Evolutionary conservation across 208 protist genomes (phyloP).

Genomic region (Acanthamoeba royreba): DNA sequence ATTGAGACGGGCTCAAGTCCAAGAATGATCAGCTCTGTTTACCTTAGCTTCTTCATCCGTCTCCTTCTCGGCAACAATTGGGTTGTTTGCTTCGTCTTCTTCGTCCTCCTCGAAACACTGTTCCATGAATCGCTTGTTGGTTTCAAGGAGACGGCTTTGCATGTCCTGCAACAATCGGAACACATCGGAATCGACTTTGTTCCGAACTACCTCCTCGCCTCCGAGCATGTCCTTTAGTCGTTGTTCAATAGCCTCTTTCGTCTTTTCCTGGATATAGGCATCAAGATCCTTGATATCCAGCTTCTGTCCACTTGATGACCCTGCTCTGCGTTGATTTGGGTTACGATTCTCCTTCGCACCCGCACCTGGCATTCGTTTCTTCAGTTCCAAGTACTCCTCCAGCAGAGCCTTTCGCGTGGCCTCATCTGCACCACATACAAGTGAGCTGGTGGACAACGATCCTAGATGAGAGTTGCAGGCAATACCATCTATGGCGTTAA

Average conservation of each 20-base stretch:
- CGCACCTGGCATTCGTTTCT: background rate
- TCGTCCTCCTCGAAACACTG: background rate
- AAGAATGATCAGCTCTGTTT: background rate
- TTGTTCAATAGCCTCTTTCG: background rate
- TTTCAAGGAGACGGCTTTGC: background rate
- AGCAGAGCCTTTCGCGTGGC: background rate
- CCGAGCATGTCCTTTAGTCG: background rate
- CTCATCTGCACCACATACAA: too few species aligned
- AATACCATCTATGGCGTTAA: background rate
- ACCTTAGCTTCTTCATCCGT: background rate
- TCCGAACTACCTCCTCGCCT: background rate
- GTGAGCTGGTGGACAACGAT: too few species aligned
- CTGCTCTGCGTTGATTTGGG: background rate
- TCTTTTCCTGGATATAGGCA: background rate
- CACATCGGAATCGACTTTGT: background rate
- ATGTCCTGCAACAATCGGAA: background rate
- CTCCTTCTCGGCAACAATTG: background rate
- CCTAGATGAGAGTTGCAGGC: too few species aligned
- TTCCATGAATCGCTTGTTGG: background rate
- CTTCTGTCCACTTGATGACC: background rate
- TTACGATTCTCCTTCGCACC: background rate
- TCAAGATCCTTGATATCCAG: background rate
- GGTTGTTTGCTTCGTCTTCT: background rate
- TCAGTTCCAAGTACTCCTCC: background rate
- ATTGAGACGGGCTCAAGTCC: background rate